phyloP scores from a whole-genome alignment of 2,329 filamentous ascomycete genomes.

The Boeremia lycopersici region DNA sequence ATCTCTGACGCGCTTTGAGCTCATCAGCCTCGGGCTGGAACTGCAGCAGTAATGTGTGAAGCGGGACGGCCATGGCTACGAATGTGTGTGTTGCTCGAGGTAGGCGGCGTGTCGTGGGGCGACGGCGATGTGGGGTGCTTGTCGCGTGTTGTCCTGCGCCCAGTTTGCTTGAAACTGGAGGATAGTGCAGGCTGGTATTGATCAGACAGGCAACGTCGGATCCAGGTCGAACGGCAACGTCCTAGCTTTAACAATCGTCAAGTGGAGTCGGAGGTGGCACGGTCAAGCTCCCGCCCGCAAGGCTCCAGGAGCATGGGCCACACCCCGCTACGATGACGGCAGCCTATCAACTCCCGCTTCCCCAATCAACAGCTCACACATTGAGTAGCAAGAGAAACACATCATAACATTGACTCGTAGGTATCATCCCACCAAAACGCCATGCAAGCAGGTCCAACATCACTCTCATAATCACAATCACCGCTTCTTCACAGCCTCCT shows the following conservation, averaged over 20 bases:
- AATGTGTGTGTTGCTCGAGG: slow-evolving; percentile 2
- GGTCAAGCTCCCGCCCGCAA: slow-evolving; percentile 26
- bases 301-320: slow-evolving; percentile 28
- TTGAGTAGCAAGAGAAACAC: not conserved
- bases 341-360: slow-evolving; percentile 3
- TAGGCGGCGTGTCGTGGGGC: slow-evolving; percentile 14
- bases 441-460: slow-evolving; percentile 14
- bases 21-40: slow-evolving; percentile 46
- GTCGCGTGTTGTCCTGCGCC: slow-evolving; percentile 2
- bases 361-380: not conserved
- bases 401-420: slow-evolving; percentile 6
- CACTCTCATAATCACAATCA: slow-evolving; percentile 27
- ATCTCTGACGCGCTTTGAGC: slow-evolving; percentile 45
- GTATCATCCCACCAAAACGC: slow-evolving; percentile 18
- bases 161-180: not conserved
- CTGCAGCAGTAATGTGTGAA: slow-evolving; percentile 33
- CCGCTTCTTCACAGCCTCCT: slow-evolving; percentile 64
- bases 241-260: slow-evolving; percentile 13
- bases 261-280: slow-evolving; percentile 14
- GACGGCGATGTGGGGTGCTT: slow-evolving; percentile 29
- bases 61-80: slow-evolving; percentile 38
- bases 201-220: not conserved
- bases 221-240: not conserved
- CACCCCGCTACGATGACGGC: slow-evolving; percentile 24
- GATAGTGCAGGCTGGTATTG: not conserved